Percentiles rank a stretch among this genome's conserved stretches.
Conservation (phyloP, 2,329 filamentous ascomycete species). For the Fusarium albidum region DNA sequence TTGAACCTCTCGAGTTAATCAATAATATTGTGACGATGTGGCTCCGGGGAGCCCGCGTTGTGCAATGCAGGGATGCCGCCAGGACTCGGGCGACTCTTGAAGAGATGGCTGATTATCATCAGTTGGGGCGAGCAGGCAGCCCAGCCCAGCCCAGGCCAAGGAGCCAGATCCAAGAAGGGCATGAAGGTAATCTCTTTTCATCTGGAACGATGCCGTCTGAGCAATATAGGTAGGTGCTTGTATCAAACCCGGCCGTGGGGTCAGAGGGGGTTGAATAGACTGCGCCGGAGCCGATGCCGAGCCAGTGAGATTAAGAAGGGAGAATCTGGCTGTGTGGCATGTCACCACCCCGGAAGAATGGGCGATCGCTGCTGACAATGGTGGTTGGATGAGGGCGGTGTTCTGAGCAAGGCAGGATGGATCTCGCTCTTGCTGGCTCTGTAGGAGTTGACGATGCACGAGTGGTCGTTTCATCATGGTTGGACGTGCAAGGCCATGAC, state of each 20-base stretch:
- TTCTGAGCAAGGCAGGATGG: conserved; percentile 1
- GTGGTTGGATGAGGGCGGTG: conserved; percentile 6
- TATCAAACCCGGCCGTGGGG: conserved; percentile 8
- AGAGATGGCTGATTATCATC: not conserved
- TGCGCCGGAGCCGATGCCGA: conserved; percentile 12
- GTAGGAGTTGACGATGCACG: conserved; percentile 11
- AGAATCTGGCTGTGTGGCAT: conserved; percentile 23
- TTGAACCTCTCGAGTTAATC: conserved; percentile 18
- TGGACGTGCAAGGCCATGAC: conserved; percentile 25
- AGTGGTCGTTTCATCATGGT: conserved; percentile 28
- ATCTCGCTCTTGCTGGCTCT: conserved; percentile 3
- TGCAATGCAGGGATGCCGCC: conserved; percentile 7
- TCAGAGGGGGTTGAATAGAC: not conserved
- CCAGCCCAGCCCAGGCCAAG: not conserved
- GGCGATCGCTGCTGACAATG: conserved; percentile 22
- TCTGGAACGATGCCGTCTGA: conserved; percentile 18
- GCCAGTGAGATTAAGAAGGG: conserved; percentile 28
- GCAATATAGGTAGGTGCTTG: no score
- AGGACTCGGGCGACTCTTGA: conserved; percentile 1
- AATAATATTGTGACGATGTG: conserved; percentile 13
- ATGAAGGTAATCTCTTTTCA: conserved; percentile 8
- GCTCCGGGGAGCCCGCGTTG: conserved; percentile 2
- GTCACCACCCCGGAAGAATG: conserved; percentile 15
- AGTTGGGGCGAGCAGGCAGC: not conserved
- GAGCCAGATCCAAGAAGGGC: conserved; percentile 1